A percentile compares a stretch with the other conserved stretches of the same genome.
phyloP scores from a whole-genome alignment of 1,139 yeast genomes.

The Saccharomyces pastorianus region DNA sequence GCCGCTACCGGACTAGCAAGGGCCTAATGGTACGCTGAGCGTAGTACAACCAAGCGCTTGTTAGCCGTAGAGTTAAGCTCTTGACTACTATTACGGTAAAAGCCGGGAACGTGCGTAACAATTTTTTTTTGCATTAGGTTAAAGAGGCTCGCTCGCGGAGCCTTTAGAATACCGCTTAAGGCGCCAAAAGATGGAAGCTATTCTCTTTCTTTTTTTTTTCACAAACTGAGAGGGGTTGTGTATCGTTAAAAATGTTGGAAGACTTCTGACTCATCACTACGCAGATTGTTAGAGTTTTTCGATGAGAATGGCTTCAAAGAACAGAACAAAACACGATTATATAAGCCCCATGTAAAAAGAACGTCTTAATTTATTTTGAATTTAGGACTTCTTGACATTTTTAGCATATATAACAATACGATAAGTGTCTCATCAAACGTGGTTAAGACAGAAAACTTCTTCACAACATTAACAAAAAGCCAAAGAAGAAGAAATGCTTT shows the following conservation, averaged over 20 bases:
- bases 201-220: background rate
- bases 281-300: background rate
- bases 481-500: conserved; percentile 8
- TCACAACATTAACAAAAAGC: background rate
- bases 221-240: background rate
- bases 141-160: background rate
- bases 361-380: no score
- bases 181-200: background rate
- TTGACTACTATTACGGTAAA: background rate
- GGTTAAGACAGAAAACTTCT: background rate
- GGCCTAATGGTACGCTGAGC: background rate
- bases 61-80: background rate
- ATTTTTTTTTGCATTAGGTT: background rate
- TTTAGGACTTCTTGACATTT: background rate
- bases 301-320: background rate
- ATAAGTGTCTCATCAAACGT: background rate
- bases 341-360: background rate
- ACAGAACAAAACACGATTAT: background rate
- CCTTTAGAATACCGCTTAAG: background rate
- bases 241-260: background rate
- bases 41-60: background rate
- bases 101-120: background rate
- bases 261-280: background rate
- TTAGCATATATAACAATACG: background rate
- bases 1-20: background rate